Evolutionary conservation across 1,139 yeast genomes (phyloP).

Genomic region (Suhomyces maxii): DNA sequence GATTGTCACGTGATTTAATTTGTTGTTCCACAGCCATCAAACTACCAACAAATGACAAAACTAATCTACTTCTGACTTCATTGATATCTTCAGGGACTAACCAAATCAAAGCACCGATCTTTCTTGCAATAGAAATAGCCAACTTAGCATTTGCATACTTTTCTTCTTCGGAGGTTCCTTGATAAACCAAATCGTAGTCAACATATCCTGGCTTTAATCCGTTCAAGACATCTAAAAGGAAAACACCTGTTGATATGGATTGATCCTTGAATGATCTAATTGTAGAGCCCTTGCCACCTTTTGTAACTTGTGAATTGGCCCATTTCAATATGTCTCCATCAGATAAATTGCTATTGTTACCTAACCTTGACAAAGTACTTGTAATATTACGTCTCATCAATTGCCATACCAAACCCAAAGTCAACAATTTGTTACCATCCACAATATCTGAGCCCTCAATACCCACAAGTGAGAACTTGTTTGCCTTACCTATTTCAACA

Average conservation of each 20-base stretch:
- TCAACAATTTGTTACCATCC: conserved; percentile 87
- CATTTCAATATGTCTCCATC: conserved; percentile 88
- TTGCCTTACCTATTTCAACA: conserved; percentile 91
- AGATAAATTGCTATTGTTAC: conserved; percentile 64
- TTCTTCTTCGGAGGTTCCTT: conserved; percentile 79
- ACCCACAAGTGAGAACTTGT: conserved; percentile 90
- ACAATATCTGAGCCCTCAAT: conserved; percentile 97
- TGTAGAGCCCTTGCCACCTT: conserved; percentile 72
- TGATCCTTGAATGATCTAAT: conserved; percentile 87
- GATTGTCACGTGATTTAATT: conserved; percentile 3
- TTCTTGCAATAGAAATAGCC: conserved; percentile 97
- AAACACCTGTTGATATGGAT: conserved; percentile 71
- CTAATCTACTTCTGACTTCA: conserved; percentile 91
- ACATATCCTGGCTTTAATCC: conserved; percentile 98
- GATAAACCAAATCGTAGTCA: conserved; percentile 85
- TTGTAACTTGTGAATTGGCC: conserved; percentile 84
- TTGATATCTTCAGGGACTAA: conserved; percentile 98
- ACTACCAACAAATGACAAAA: conserved; percentile 91
- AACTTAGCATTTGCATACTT: conserved; percentile 91
- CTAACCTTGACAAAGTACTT: conserved; percentile 72
- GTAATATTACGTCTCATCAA: conserved; percentile 95
- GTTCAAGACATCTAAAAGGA: conserved; percentile 83
- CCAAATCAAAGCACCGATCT: conserved; percentile 97
- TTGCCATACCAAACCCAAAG: conserved; percentile 98
- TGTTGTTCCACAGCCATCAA: conserved; percentile 62